phyloP scores from a whole-genome alignment of 1,139 yeast species.

The Geotrichum australiense region DNA sequence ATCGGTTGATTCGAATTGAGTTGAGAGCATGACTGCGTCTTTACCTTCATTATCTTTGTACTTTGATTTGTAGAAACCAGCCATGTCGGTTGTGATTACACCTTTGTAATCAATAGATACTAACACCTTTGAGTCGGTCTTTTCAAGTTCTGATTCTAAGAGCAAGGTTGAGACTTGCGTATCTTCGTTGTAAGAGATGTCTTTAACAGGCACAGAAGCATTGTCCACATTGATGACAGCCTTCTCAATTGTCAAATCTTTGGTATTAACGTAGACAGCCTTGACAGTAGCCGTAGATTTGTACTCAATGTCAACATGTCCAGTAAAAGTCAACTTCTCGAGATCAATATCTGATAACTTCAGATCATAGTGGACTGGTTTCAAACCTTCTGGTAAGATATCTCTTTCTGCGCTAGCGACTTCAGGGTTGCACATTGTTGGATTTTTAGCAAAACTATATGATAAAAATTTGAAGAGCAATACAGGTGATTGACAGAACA shows the following conservation, averaged over 20 bases:
- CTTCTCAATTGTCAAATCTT: constrained; percentile 21
- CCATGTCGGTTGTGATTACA: constrained; percentile 59
- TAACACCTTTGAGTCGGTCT: constrained; percentile 24
- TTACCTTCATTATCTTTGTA: constrained; percentile 51
- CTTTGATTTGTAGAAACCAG: constrained; percentile 76
- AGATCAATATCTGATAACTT: constrained; percentile 40
- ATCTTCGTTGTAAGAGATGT: constrained; percentile 24
- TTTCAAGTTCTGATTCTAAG: constrained; percentile 26
- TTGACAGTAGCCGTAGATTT: constrained; percentile 35
- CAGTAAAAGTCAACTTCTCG: constrained; percentile 45
- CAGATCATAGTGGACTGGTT: constrained; percentile 42
- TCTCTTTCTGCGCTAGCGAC: constrained; percentile 38
- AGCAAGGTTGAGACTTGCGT: constrained; percentile 35
- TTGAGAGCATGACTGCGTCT: constrained; percentile 62
- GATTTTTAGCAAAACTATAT: too few species aligned
- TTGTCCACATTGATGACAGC: constrained; percentile 23
- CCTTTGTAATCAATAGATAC: constrained; percentile 43
- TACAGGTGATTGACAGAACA: not conserved
- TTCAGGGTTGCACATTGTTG: constrained; percentile 7
- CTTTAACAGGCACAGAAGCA: constrained; percentile 21
- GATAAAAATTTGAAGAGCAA: not conserved
- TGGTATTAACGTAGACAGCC: constrained; percentile 30
- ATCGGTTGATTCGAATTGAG: constrained; percentile 88
- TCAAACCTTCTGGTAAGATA: constrained; percentile 48
- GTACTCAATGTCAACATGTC: constrained; percentile 45